Conservation (phyloP, 73 alveolate species). For the Tetrahymena borealis region DNA sequence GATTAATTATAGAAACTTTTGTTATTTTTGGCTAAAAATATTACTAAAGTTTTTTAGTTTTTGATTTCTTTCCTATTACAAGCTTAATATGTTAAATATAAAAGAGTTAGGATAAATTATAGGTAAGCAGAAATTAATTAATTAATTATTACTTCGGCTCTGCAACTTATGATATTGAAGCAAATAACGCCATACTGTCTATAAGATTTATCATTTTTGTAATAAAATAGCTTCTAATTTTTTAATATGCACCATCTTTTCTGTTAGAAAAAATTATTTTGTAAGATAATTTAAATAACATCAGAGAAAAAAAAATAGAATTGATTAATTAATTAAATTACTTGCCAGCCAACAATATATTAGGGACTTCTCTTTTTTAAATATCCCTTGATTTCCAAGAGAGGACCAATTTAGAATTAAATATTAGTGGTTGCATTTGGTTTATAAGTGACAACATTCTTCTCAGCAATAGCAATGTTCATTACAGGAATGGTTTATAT, state of each 20-base stretch:
- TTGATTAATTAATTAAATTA: neutral
- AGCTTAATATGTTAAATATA: neutral
- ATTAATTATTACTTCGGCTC: neutral
- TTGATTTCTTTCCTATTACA: neutral
- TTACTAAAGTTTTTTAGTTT: neutral
- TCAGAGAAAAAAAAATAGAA: neutral
- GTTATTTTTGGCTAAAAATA: neutral
- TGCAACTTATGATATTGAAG: neutral
- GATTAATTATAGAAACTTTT: neutral
- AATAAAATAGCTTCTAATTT: neutral
- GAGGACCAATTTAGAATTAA: neutral
- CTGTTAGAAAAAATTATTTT: neutral
- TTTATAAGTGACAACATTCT: neutral
- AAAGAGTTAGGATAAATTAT: too few relatives aligned
- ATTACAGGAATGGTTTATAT: neutral
- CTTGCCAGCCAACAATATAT: neutral
- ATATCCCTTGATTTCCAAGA: neutral
- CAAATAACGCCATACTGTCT: neutral
- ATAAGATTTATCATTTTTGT: neutral
- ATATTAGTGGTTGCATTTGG: neutral
- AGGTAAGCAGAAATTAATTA: too few relatives aligned
- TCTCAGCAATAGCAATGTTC: neutral
- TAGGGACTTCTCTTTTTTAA: neutral
- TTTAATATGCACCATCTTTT: neutral
- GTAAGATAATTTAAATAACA: neutral